These are phyloP conservation scores for Lasiodiplodia gonubiensis DNA, from an alignment of 2,329 filamentous ascomycete species.

Conservation along the genomic window DNA sequence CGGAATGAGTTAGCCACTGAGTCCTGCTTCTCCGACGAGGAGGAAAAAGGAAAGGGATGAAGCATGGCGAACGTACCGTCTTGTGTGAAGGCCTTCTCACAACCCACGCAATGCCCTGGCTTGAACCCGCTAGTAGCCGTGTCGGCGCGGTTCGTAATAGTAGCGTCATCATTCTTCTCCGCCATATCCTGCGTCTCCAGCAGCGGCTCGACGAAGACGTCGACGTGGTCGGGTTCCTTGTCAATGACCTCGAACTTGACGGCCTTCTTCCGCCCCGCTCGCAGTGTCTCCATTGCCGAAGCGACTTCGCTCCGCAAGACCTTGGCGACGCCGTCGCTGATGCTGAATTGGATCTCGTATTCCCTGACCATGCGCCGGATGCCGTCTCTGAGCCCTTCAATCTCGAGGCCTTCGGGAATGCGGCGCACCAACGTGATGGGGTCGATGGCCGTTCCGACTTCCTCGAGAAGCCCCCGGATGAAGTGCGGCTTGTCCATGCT, in stretches of 20 bases:
- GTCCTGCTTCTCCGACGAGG: too few species aligned
- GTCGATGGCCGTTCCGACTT: conserved; percentile 92
- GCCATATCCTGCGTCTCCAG: conserved; percentile 38
- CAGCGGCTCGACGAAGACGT: conserved; percentile 42
- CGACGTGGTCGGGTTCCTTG: conserved; percentile 30
- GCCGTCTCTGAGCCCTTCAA: conserved; percentile 86
- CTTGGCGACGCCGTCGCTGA: conserved; percentile 85
- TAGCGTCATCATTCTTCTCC: not conserved
- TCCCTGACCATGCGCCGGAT: conserved; percentile 91
- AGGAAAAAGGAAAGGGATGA: not conserved
- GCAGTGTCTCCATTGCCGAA: conserved; percentile 78
- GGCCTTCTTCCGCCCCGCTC: conserved; percentile 78
- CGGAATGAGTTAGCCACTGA: not conserved
- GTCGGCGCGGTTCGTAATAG: conserved; percentile 33
- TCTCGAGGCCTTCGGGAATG: conserved; percentile 91
- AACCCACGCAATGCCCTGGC: conserved; percentile 49
- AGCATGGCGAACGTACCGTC: conserved; percentile 39
- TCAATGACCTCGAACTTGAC: conserved; percentile 82
- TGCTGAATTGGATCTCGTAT: conserved; percentile 92
- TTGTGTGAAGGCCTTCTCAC: conserved; percentile 45
- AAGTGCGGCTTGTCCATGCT: conserved; percentile 98
- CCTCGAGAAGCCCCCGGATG: conserved; percentile 87
- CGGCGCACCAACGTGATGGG: conserved; percentile 87
- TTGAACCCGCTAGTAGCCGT: conserved; percentile 16
- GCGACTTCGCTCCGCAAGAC: conserved; percentile 89